A percentile compares a stretch with the other conserved stretches of the same genome.
These are phyloP conservation scores for Lentinula raphanica DNA, from an alignment of 768 basidiomycete genomes.

Conservation along the genomic window DNA sequence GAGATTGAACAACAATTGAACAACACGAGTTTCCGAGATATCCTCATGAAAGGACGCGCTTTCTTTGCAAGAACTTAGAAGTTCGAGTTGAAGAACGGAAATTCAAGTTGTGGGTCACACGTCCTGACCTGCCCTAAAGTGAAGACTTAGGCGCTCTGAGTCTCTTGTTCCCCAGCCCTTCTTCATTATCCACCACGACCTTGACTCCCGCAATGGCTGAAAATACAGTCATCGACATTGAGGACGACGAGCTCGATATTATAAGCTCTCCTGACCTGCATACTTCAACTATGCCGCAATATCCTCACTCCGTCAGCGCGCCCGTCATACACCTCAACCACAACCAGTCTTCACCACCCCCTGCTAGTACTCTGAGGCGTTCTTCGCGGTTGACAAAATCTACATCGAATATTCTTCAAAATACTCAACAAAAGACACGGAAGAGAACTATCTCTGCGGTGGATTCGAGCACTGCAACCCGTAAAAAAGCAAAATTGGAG, in stretches of 20 bases:
- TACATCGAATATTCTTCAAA: background rate
- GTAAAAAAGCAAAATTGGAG: constrained; percentile 27
- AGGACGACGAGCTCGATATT: constrained; percentile 13
- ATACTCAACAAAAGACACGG: background rate
- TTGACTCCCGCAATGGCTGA: background rate
- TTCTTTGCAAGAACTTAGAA: too few relatives aligned
- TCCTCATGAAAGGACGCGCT: too few relatives aligned
- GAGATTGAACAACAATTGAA: too few relatives aligned
- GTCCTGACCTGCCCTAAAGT: background rate
- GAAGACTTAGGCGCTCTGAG: background rate
- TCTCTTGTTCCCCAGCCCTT: too few relatives aligned
- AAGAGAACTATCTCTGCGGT: constrained; percentile 16
- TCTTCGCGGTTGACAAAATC: background rate
- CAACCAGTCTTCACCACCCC: background rate
- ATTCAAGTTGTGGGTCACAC: background rate
- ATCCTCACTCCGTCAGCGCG: background rate
- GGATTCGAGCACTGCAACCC: constrained; percentile 5
- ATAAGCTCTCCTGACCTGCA: background rate
- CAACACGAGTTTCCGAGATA: too few relatives aligned
- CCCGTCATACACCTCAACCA: background rate
- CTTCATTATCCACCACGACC: too few relatives aligned
- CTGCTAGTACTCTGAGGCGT: background rate
- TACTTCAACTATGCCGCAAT: background rate
- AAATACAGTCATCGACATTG: background rate
- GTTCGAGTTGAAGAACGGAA: too few relatives aligned